A percentile compares a stretch with the other conserved stretches of the same genome.
Evolutionary conservation across 176 grass and related monocot species (phyloP).

Genomic region (Juncus effusus): DNA sequence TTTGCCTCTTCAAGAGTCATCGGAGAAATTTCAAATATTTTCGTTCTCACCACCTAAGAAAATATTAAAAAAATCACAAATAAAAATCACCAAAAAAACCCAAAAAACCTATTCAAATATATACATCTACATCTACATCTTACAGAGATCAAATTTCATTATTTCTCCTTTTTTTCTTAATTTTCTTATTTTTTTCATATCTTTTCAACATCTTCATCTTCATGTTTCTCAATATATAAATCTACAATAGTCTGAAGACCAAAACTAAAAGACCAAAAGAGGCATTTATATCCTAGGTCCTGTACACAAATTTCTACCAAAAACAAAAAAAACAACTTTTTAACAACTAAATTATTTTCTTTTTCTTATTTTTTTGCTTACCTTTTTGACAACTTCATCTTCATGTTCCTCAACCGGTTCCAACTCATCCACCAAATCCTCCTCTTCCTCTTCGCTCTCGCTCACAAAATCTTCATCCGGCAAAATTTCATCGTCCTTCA

Average conservation of each 20-base stretch:
- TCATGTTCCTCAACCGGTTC: conserved; percentile 45
- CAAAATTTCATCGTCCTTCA: background rate
- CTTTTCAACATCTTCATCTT: conserved; percentile 47
- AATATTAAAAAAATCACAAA: too few species aligned
- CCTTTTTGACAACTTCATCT: conserved; percentile 46
- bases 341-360: background rate
- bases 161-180: too few species aligned
- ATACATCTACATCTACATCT: background rate
- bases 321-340: conserved; percentile 1
- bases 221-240: conserved; percentile 47
- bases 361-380: background rate
- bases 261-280: background rate
- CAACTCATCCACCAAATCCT: conserved; percentile 23
- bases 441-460: conserved; percentile 13
- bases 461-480: conserved; percentile 10
- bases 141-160: too few species aligned
- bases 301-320: background rate
- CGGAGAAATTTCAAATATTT: conserved; percentile 93
- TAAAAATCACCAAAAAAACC: too few species aligned
- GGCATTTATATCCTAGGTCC: background rate
- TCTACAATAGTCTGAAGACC: background rate
- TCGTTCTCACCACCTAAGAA: conserved; percentile 77
- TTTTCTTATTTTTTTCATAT: conserved; percentile 4
- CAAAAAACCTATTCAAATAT: background rate
- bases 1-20: conserved; percentile 81